phyloP scores from a whole-genome alignment of 2,329 filamentous ascomycete species.

The Lachnellula hyalina region DNA sequence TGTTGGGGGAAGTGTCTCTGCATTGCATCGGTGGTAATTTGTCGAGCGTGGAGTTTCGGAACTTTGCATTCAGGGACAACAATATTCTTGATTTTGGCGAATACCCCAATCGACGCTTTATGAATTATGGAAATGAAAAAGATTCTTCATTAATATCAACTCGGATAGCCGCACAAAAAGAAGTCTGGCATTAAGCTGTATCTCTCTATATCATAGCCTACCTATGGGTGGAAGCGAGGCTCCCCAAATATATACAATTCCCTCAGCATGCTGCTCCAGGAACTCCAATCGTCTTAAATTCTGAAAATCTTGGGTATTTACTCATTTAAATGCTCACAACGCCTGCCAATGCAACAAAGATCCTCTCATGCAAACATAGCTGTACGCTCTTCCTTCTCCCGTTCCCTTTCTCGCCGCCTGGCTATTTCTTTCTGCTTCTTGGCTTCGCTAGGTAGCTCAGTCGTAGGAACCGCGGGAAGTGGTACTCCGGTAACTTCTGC shows the following conservation, averaged over 20 bases:
- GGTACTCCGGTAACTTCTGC: conserved; percentile 46
- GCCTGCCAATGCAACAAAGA: conserved; percentile 23
- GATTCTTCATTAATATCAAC: no score
- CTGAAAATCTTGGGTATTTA: conserved; percentile 17
- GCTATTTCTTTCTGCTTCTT: conserved; percentile 26
- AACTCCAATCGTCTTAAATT: not conserved
- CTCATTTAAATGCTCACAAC: conserved; percentile 17
- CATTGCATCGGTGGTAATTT: not conserved
- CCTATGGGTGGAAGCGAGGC: not conserved
- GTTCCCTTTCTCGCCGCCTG: conserved; percentile 18
- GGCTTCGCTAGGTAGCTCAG: conserved; percentile 13
- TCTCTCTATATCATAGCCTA: not conserved
- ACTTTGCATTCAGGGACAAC: not conserved
- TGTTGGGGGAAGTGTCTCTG: not conserved
- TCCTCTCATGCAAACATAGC: conserved; percentile 28
- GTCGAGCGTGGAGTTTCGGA: not conserved
- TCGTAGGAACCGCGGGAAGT: conserved; percentile 29
- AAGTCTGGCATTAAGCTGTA: not conserved
- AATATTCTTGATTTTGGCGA: not conserved
- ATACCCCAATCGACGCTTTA: no score
- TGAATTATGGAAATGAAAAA: no score
- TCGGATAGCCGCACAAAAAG: no score
- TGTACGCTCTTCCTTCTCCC: conserved; percentile 18
- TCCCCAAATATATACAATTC: not conserved
- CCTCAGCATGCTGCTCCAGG: not conserved